Evolutionary conservation across 192 early-diverging fungal genomes (phyloP).

Genomic region (Coemansia sp.): DNA sequence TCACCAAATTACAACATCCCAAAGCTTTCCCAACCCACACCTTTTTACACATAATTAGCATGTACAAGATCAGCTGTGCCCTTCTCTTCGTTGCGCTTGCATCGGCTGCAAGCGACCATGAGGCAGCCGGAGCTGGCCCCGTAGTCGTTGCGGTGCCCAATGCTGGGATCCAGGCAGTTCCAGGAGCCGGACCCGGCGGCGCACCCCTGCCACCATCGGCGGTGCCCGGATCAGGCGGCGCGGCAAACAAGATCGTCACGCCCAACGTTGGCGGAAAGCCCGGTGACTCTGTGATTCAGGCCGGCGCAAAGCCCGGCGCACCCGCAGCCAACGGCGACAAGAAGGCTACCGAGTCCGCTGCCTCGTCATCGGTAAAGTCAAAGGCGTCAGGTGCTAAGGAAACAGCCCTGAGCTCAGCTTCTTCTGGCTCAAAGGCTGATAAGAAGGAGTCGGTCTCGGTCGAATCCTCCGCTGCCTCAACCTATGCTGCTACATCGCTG

Average conservation of each 20-base stretch:
- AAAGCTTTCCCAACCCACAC: too few relatives aligned
- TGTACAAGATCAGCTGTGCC: slow-evolving; percentile 31
- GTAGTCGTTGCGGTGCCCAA: slow-evolving; percentile 18
- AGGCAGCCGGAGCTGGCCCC: slow-evolving; percentile 6
- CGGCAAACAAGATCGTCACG: slow-evolving; percentile 3
- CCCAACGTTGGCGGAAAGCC: slow-evolving; percentile 5
- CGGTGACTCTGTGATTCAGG: neutral
- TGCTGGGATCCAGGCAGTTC: slow-evolving; percentile 2
- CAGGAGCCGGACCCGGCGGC: slow-evolving; percentile 3
- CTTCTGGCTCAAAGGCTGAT: slow-evolving; percentile 11
- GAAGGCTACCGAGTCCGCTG: slow-evolving; percentile 7
- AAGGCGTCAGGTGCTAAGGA: slow-evolving; percentile 18
- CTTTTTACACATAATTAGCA: neutral
- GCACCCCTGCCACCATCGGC: slow-evolving; percentile 8
- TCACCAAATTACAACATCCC: too few relatives aligned
- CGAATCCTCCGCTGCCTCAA: slow-evolving; percentile 13
- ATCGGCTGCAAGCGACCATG: slow-evolving; percentile 15
- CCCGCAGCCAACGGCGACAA: slow-evolving; percentile 7
- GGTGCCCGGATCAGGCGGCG: slow-evolving; percentile 12
- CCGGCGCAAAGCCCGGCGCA: slow-evolving; percentile 5
- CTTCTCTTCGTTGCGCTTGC: slow-evolving; percentile 28
- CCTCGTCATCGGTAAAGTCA: slow-evolving; percentile 15
- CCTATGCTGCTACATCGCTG: slow-evolving; percentile 18
- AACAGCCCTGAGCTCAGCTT: slow-evolving; percentile 5
- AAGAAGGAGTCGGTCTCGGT: slow-evolving; percentile 20